Base-by-base conservation (phyloP, 2,329 filamentous ascomycete species). In the Monilinia fructigena region DNA sequence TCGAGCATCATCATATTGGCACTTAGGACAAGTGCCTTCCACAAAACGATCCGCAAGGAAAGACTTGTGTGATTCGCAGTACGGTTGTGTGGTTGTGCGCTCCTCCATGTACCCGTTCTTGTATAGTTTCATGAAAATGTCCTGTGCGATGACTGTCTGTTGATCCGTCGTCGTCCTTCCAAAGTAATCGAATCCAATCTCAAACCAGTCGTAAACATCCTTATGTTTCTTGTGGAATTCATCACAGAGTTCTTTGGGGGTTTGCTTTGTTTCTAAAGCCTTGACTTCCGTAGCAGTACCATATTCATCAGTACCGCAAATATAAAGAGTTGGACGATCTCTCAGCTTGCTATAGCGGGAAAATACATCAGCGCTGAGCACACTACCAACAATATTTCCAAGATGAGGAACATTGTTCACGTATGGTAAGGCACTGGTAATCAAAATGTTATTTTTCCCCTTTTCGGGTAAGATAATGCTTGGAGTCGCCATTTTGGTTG, bases 211-310 rank as follows among this genome's bases (percentile, higher is more conserved):
- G 79, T 98, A 98, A 71, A 97, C 90, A 59, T 90, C 91, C 74
- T 92, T 88, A 80, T 97, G 94, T 67, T 96, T 87, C 74, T 87
- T 87, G 80, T 96, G 91, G 82, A 96, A 97, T 81, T 97, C 96
- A 79, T 91, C 87, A 81, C 94, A 97, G 16, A 98, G 86, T 76
- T 93, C 85, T 74, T 90, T 84, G 28, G 94, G 93, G 16, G 89
- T 92, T 70, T 93, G 82, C 18, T 89, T 89, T 77, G 95, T 92
- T 77, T 96, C 92, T 52, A 97, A 86, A 5, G 94, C 94, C 81
- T 96, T 97, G 35, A 94, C 97, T 80, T 97, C 94, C 42, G 93
- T 97, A 28, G 94, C 93, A 16, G 94, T 98, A 67, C 94, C 94
- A 78, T 97, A 98, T 80, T 98, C 92, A 80, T 97, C 94, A 62